phyloP scores from a whole-genome alignment of 192 early-diverging fungal species.

The Coemansia sp. region DNA sequence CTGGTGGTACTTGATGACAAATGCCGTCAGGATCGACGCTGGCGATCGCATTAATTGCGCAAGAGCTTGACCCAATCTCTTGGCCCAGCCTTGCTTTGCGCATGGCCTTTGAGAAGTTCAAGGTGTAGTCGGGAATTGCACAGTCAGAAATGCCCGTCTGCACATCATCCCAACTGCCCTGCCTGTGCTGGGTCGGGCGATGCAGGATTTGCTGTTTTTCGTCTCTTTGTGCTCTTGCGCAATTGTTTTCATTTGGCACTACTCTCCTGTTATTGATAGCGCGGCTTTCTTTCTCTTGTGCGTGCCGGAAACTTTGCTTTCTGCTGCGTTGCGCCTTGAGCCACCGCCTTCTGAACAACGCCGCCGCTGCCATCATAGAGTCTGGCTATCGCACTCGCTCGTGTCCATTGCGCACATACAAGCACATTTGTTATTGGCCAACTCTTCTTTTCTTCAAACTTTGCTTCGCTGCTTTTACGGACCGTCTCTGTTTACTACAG shows the following conservation, averaged over 20 bases:
- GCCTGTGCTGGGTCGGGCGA: background rate
- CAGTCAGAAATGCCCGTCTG: too few relatives aligned
- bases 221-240: background rate
- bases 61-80: too few relatives aligned
- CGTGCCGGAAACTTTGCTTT: background rate
- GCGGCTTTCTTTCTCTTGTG: background rate
- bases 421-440: background rate
- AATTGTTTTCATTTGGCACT: background rate
- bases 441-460: background rate
- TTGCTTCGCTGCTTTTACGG: background rate
- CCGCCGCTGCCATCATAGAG: background rate
- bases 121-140: too few relatives aligned
- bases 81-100: too few relatives aligned
- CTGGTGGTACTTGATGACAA: too few relatives aligned
- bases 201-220: constrained; percentile 3
- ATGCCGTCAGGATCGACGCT: too few relatives aligned
- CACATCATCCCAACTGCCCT: too few relatives aligned
- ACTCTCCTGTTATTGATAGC: background rate
- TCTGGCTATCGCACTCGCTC: background rate
- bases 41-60: too few relatives aligned
- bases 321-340: background rate
- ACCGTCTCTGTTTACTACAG: background rate
- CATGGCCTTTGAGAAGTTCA: too few relatives aligned
- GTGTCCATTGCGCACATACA: background rate
- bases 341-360: constrained; percentile 4